Percentiles rank a stretch among this genome's conserved stretches.
Evolutionary conservation across 164 flowering plant genomes (phyloP).

Genomic region (Umbellularia californica): DNA sequence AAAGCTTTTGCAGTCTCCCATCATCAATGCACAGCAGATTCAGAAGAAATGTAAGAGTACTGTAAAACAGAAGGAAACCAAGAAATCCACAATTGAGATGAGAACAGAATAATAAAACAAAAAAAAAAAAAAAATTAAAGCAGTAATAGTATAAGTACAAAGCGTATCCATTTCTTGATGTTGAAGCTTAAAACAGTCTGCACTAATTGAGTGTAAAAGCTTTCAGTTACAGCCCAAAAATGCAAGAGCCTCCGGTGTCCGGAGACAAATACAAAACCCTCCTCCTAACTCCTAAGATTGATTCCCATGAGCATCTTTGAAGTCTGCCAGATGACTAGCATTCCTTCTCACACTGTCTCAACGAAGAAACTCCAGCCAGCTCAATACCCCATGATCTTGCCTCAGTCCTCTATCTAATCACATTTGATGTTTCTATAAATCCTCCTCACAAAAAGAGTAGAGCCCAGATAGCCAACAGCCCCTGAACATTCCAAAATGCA

Average conservation of each 20-base stretch:
- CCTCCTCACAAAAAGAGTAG: slow-evolving; percentile 78
- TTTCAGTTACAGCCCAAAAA: slow-evolving; percentile 7
- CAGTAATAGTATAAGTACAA: not conserved
- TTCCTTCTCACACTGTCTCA: not conserved
- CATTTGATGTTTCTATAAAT: slow-evolving; percentile 94
- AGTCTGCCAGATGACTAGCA: not conserved
- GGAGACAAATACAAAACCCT: slow-evolving; percentile 3
- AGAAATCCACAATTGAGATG: not conserved
- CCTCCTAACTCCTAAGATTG: not conserved
- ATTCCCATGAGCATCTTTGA: not conserved
- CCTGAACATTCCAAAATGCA: slow-evolving; percentile 40
- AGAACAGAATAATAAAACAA: not conserved
- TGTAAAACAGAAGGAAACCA: too few relatives aligned
- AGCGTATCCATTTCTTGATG: not conserved
- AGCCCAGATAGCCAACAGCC: slow-evolving; percentile 86
- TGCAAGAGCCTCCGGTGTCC: slow-evolving; percentile 13
- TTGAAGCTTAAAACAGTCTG: not conserved
- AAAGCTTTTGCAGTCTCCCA: too few relatives aligned
- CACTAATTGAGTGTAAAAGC: slow-evolving; percentile 2
- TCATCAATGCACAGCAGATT: too few relatives aligned
- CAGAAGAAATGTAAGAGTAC: too few relatives aligned
- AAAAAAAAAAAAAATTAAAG: not conserved
- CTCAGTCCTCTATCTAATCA: slow-evolving; percentile 34
- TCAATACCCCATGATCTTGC: not conserved
- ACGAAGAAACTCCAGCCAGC: not conserved